These are phyloP conservation scores for Cyberlindnera nakhonratchasimensis DNA, from an alignment of 805 yeast genomes.

Conservation along the genomic window DNA sequence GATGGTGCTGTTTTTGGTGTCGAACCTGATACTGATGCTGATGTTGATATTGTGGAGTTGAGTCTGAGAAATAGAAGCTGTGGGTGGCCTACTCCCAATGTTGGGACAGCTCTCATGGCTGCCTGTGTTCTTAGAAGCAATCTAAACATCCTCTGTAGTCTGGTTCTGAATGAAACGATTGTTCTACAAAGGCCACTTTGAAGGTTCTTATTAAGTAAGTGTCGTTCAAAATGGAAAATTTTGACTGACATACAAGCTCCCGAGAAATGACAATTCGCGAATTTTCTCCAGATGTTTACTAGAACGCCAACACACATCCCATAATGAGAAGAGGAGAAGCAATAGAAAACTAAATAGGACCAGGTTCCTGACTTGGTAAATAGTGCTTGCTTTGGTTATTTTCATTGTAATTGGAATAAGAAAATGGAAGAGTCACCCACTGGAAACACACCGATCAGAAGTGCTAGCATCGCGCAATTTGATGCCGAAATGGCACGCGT, in stretches of 20 bases:
- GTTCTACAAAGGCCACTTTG: background rate
- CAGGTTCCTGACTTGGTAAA: no score
- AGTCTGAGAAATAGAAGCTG: constrained; percentile 8
- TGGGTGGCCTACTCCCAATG: background rate
- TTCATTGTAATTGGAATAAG: no score
- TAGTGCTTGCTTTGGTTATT: no score
- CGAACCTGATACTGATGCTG: constrained; percentile 1
- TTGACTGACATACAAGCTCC: constrained; percentile 6
- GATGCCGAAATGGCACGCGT: constrained; percentile 12
- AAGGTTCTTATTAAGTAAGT: no score
- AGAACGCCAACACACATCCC: no score
- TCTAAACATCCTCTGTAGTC: constrained; percentile 12
- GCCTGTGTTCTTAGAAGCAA: constrained; percentile 10
- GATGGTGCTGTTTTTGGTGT: constrained; percentile 3
- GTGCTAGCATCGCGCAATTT: constrained; percentile 6
- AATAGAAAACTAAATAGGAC: no score
- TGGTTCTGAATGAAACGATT: background rate
- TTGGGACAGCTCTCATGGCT: background rate
- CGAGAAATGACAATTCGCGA: background rate
- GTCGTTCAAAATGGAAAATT: constrained; percentile 4
- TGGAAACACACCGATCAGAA: background rate
- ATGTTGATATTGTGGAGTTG: constrained; percentile 10
- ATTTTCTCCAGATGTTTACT: no score
- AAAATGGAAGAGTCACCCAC: background rate
- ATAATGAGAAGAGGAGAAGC: no score